Evolutionary conservation across 2,329 filamentous ascomycete genomes (phyloP).

Genomic region (Colletotrichum brevisporum): DNA sequence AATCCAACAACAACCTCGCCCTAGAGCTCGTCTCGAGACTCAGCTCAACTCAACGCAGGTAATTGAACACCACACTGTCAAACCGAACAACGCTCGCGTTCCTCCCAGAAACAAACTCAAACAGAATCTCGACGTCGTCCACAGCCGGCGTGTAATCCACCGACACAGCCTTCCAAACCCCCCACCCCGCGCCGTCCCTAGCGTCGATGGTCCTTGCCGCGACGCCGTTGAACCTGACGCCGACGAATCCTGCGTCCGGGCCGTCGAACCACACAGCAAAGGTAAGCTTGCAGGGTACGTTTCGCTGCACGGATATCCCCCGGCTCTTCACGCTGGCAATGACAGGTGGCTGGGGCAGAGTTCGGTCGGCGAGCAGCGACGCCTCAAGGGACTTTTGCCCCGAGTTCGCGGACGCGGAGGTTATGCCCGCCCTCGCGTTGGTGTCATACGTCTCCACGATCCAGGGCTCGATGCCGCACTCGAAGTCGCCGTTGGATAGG

Average conservation of each 20-base stretch:
- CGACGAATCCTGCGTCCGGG: slow-evolving; percentile 19
- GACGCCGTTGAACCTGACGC: slow-evolving; percentile 7
- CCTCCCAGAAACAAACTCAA: slow-evolving; percentile 14
- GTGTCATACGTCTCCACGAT: slow-evolving; percentile 40
- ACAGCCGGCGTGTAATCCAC: slow-evolving; percentile 18
- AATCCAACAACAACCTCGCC: too few species aligned
- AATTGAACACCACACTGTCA: slow-evolving; percentile 14
- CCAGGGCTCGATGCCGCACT: slow-evolving; percentile 40
- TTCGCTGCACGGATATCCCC: not conserved
- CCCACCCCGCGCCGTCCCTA: slow-evolving; percentile 25
- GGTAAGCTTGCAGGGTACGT: slow-evolving; percentile 5
- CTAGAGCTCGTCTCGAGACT: not conserved
- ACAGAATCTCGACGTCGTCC: slow-evolving; percentile 3
- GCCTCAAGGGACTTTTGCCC: slow-evolving; percentile 11
- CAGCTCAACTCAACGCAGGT: slow-evolving; percentile 2
- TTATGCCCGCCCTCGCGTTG: slow-evolving; percentile 7
- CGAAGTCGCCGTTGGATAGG: slow-evolving; percentile 30
- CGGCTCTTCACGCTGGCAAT: not conserved
- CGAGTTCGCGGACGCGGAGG: not conserved
- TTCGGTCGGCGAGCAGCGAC: not conserved
- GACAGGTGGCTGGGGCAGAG: not conserved
- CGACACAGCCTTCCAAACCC: slow-evolving; percentile 11
- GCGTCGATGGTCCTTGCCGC: slow-evolving; percentile 12
- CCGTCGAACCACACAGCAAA: slow-evolving; percentile 27
- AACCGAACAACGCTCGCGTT: slow-evolving; percentile 16